Percentiles rank a stretch among this genome's conserved stretches.
These are phyloP conservation scores for Rhizomucor miehei DNA, from an alignment of 371 early-diverging fungal species.

Conservation along the genomic window DNA sequence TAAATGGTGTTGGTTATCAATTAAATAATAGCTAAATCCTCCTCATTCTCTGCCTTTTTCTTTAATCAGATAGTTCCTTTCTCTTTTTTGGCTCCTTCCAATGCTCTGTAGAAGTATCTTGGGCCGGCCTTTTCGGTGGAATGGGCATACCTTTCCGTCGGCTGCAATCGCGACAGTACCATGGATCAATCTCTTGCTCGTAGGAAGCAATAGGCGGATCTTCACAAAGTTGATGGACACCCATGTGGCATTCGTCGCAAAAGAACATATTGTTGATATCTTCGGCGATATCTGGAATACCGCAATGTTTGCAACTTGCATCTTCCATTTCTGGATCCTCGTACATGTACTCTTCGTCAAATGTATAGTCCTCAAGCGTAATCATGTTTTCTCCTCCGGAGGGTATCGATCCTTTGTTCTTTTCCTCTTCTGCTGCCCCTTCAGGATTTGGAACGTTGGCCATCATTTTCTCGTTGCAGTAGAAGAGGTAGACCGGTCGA, in stretches of 20 bases:
- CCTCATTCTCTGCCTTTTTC: too few species aligned
- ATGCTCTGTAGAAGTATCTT: too few species aligned
- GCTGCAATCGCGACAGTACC: constrained; percentile 44
- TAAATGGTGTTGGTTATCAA: background rate
- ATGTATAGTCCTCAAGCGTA: constrained; percentile 34
- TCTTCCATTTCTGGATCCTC: constrained; percentile 22
- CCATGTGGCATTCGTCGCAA: constrained; percentile 40
- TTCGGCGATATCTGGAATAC: constrained; percentile 28
- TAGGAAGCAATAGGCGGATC: constrained; percentile 32
- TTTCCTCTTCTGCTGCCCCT: background rate
- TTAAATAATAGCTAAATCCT: too few species aligned
- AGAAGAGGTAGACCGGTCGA: constrained; percentile 42
- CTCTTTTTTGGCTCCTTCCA: too few species aligned
- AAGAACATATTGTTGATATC: constrained; percentile 42
- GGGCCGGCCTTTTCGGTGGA: constrained; percentile 8
- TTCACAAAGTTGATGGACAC: constrained; percentile 47
- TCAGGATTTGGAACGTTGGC: background rate
- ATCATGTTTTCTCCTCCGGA: constrained; percentile 12
- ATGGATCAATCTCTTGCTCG: constrained; percentile 41
- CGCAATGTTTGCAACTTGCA: constrained; percentile 33
- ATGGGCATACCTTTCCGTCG: constrained; percentile 24
- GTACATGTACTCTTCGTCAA: constrained; percentile 14
- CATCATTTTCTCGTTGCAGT: constrained; percentile 23
- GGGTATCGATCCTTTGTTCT: too few species aligned
- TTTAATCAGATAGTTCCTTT: too few species aligned